Percentiles rank a stretch among this genome's conserved stretches.
Evolutionary conservation across 495 filamentous ascomycete species (phyloP).

Genomic region (Daldinia decipiens): DNA sequence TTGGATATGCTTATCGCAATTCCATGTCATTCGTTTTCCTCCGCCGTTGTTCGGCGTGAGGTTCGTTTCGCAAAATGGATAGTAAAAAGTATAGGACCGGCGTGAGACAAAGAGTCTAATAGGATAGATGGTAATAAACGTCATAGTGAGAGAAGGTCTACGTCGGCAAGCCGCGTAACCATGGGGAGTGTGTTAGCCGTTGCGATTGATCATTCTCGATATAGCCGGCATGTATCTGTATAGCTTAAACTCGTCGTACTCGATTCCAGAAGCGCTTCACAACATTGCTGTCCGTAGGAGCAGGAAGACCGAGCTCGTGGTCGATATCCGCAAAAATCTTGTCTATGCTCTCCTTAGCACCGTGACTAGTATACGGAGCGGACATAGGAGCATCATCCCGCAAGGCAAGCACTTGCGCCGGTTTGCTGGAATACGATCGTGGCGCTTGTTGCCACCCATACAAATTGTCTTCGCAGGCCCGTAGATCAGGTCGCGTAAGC

Average conservation of each 20-base stretch:
- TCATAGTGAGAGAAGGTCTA: constrained; percentile 16
- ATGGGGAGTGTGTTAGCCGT: neutral
- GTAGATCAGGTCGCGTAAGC: constrained; percentile 86
- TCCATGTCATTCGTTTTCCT: constrained; percentile 22
- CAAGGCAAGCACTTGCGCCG: constrained; percentile 41
- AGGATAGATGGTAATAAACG: neutral
- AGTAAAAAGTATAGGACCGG: constrained; percentile 4
- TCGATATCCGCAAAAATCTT: constrained; percentile 50
- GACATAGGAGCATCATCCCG: constrained; percentile 33
- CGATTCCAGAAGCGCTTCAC: constrained; percentile 51
- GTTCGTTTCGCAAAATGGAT: constrained; percentile 11
- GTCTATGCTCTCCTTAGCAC: constrained; percentile 48
- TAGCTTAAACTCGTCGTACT: constrained; percentile 42
- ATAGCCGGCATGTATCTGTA: neutral
- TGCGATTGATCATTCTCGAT: neutral
- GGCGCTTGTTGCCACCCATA: constrained; percentile 66
- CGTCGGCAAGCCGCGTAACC: constrained; percentile 1
- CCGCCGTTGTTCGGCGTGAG: constrained; percentile 1
- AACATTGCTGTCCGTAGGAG: constrained; percentile 39
- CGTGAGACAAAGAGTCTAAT: constrained; percentile 17
- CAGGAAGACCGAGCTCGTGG: constrained; percentile 40
- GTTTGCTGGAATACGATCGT: constrained; percentile 42
- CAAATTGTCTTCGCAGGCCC: constrained; percentile 70
- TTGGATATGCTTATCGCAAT: constrained; percentile 20
- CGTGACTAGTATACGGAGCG: constrained; percentile 23